Conservation (phyloP, 2,329 filamentous ascomycete genomes). For the Ilyonectria robusta region DNA sequence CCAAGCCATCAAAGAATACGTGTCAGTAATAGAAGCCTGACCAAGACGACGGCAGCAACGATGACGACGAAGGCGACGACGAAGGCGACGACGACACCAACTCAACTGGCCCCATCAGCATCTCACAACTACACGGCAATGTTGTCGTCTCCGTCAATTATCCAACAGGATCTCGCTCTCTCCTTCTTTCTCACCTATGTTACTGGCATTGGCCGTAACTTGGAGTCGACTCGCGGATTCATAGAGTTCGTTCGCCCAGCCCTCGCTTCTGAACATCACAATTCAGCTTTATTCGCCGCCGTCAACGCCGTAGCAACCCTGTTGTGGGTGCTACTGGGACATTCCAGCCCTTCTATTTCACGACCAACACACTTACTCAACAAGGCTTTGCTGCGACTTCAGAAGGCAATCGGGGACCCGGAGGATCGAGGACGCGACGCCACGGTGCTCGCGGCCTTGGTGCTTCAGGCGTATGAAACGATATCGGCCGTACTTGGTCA, state of each 20-base stretch:
- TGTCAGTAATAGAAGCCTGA: background rate
- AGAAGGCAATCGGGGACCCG: background rate
- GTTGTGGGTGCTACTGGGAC: constrained; percentile 24
- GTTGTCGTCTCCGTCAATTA: background rate
- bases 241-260: constrained; percentile 33
- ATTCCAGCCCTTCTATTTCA: accelerated
- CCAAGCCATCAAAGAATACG: background rate
- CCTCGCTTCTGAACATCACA: background rate
- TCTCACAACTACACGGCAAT: background rate
- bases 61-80: background rate
- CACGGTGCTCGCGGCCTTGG: constrained; percentile 27
- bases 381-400: constrained; percentile 21
- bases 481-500: constrained; percentile 20
- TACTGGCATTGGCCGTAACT: constrained; percentile 26
- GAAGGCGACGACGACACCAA: background rate
- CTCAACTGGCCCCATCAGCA: background rate
- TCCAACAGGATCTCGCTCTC: constrained; percentile 23
- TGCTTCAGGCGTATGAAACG: constrained; percentile 35
- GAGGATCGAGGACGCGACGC: constrained; percentile 5
- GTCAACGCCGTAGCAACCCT: constrained; percentile 22
- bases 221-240: constrained; percentile 35
- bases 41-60: constrained; percentile 1
- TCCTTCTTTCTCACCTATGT: constrained; percentile 36
- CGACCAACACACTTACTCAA: background rate
- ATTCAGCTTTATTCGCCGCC: constrained; percentile 24